Evolutionary conservation across 2,329 filamentous ascomycete species (phyloP).

Genomic region (Pestalotiopsis sp.): DNA sequence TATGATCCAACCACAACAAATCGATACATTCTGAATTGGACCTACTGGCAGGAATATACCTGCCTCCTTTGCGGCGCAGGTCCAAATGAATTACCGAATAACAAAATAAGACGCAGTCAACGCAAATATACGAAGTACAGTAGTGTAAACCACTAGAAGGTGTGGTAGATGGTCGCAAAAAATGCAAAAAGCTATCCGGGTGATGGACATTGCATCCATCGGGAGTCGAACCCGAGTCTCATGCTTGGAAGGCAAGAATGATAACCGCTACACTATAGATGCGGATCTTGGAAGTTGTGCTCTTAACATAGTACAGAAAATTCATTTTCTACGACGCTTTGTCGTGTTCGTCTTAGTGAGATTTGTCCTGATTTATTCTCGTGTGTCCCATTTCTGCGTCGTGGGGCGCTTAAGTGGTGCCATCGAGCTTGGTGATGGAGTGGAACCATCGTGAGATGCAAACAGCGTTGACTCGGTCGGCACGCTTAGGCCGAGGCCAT

Average conservation of each 20-base stretch:
- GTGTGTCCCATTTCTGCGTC: not conserved
- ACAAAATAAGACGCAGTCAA: too few relatives aligned
- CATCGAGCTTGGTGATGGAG: too few relatives aligned
- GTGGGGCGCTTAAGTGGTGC: too few relatives aligned
- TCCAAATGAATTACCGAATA: too few relatives aligned
- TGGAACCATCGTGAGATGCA: too few relatives aligned
- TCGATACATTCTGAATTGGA: too few relatives aligned
- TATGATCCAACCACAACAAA: too few relatives aligned
- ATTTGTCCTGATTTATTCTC: not conserved
- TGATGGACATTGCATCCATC: not conserved
- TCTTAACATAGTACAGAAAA: not conserved
- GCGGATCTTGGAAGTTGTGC: not conserved
- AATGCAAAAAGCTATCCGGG: not conserved
- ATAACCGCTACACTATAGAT: not conserved
- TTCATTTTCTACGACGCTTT: not conserved
- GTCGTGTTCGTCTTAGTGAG: not conserved
- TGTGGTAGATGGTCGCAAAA: not conserved
- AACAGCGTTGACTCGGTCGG: too few relatives aligned
- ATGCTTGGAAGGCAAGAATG: not conserved
- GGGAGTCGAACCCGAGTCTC: not conserved
- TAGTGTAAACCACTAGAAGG: rapidly evolving
- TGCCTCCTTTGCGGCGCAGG: too few relatives aligned
- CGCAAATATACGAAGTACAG: too few relatives aligned
- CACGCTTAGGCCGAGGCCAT: too few relatives aligned
- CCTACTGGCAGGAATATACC: too few relatives aligned